Percentiles rank a stretch among this genome's conserved stretches.
Conservation (phyloP, 495 filamentous ascomycete genomes). For the Penicillium bovifimosum region DNA sequence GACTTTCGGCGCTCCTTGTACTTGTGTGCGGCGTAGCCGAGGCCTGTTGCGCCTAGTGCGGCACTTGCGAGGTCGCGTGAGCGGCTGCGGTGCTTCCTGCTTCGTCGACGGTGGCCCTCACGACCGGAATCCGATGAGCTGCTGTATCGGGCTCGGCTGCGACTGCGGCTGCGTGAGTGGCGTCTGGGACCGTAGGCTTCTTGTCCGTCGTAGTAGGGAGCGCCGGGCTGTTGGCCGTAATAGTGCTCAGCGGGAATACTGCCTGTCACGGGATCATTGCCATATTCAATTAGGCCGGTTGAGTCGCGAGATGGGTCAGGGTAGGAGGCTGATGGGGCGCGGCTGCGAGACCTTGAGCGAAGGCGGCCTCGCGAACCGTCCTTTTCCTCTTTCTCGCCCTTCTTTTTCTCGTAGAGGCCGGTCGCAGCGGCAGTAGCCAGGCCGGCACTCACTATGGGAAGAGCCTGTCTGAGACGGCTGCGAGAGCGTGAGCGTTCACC, state of each 20-base stretch:
- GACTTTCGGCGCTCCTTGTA: conserved; percentile 55
- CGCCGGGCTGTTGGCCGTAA: conserved; percentile 40
- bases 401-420: conserved; percentile 73
- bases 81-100: conserved; percentile 55
- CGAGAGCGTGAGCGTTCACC: conserved; percentile 50
- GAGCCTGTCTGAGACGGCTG: conserved; percentile 54
- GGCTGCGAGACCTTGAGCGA: conserved; percentile 52
- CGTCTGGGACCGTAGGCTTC: conserved; percentile 29
- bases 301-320: conserved; percentile 52
- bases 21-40: conserved; percentile 71
- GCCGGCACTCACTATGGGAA: conserved; percentile 68
- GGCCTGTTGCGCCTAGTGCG: conserved; percentile 64
- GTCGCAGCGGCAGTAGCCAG: conserved; percentile 73
- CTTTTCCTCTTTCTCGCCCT: conserved; percentile 59
- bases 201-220: conserved; percentile 41
- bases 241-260: conserved; percentile 46
- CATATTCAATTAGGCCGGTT: conserved; percentile 77
- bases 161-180: conserved; percentile 31
- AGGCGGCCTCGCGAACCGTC: conserved; percentile 40
- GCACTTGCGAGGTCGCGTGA: conserved; percentile 62
- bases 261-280: conserved; percentile 56
- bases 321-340: conserved; percentile 48
- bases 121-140: conserved; percentile 43
- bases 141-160: conserved; percentile 33
- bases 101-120: conserved; percentile 33